Percentiles rank a stretch among this genome's conserved stretches.
Conservation (phyloP, 352 stramenopile genomes). For the Poterioochromonas sp. region DNA sequence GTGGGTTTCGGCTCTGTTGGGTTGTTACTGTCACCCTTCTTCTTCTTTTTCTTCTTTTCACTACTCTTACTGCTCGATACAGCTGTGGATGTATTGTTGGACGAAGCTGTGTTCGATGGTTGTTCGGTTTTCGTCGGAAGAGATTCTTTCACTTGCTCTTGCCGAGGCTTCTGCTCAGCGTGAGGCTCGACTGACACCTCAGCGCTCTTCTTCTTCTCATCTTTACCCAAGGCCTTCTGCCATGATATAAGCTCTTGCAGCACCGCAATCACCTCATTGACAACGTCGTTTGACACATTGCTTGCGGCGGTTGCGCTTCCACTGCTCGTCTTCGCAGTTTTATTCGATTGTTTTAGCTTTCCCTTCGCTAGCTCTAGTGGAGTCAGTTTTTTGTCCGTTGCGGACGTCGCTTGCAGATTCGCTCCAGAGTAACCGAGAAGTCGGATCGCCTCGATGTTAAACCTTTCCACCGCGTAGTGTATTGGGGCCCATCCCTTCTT, state of each 20-base stretch:
- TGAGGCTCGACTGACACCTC: not conserved
- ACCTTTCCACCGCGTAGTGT: slow-evolving; percentile 3
- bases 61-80: not conserved
- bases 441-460: not conserved
- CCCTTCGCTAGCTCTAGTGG: slow-evolving; percentile 5
- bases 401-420: not conserved
- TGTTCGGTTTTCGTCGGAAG: not conserved
- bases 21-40: not conserved
- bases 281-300: too few relatives aligned
- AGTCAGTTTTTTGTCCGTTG: not conserved
- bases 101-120: not conserved
- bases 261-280: not conserved
- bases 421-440: not conserved
- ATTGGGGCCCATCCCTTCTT: slow-evolving; percentile 25
- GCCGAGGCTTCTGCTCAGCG: not conserved
- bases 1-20: not conserved
- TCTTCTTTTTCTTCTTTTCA: slow-evolving; percentile 25
- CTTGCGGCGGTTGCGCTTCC: too few relatives aligned
- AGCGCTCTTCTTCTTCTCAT: not conserved
- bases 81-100: not conserved
- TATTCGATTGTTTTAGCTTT: slow-evolving; percentile 1
- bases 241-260: not conserved
- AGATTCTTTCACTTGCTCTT: not conserved
- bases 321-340: not conserved
- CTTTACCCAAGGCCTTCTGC: not conserved